Percentiles rank a stretch among this genome's conserved stretches.
These are phyloP conservation scores for Fusarium newnesense DNA, from an alignment of 2,329 filamentous ascomycete genomes.

Conservation along the genomic window DNA sequence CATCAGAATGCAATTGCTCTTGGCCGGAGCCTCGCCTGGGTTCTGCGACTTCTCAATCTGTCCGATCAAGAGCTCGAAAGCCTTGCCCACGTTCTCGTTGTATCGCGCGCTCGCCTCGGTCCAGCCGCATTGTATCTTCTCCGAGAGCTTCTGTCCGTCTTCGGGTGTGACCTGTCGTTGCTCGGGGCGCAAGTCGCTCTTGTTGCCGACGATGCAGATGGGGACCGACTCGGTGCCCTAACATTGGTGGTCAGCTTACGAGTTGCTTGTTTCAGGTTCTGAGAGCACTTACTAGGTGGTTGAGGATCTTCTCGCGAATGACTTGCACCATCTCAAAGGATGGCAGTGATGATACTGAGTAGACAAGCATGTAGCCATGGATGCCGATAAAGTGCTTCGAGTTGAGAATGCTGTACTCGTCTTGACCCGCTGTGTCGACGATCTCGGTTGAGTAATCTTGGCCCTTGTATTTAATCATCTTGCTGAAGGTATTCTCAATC, in stretches of 20 bases:
- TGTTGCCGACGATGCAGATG: slow-evolving; percentile 95
- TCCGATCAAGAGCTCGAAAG: slow-evolving; percentile 92
- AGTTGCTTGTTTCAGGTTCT: not conserved
- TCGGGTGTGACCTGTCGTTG: slow-evolving; percentile 90
- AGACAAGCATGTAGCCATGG: slow-evolving; percentile 98
- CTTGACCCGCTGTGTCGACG: slow-evolving; percentile 97
- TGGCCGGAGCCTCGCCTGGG: slow-evolving; percentile 82
- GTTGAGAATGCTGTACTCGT: slow-evolving; percentile 98
- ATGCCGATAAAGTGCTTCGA: slow-evolving; percentile 99
- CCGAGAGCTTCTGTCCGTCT: slow-evolving; percentile 84
- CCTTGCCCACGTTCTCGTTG: slow-evolving; percentile 91
- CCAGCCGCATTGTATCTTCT: slow-evolving; percentile 91
- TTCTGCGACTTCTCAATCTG: slow-evolving; percentile 97
- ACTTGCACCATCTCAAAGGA: slow-evolving; percentile 98
- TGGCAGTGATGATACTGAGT: slow-evolving; percentile 93
- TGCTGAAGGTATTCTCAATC: slow-evolving; percentile 98
- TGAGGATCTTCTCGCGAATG: slow-evolving; percentile 96
- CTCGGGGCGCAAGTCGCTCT: slow-evolving; percentile 91
- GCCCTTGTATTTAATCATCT: slow-evolving; percentile 90
- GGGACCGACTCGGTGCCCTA: slow-evolving; percentile 93
- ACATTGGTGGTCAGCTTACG: not conserved
- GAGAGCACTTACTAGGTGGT: slow-evolving; percentile 79
- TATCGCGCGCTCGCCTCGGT: slow-evolving; percentile 95
- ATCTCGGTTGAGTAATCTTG: slow-evolving; percentile 97
- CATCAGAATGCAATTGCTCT: slow-evolving; percentile 88